These are phyloP conservation scores for Pseudotsuga menziesii DNA, from an alignment of 75 land plant species.

Conservation along the genomic window DNA sequence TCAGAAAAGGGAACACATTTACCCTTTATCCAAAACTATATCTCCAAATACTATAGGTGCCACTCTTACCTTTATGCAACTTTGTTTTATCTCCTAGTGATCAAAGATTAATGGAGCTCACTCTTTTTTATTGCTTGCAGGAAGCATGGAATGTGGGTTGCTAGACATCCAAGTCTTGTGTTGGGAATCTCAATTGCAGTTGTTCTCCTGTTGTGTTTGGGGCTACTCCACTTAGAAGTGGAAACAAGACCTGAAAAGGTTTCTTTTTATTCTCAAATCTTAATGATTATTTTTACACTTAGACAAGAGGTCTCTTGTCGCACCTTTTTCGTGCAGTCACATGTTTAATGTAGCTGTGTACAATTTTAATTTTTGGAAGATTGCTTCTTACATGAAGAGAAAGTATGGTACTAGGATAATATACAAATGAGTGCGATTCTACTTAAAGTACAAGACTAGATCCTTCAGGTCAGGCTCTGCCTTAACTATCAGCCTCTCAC, in stretches of 20 bases:
- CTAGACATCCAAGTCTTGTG: conserved; percentile 62
- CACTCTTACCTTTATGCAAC: conserved; percentile 4
- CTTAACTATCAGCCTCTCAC: too few relatives aligned
- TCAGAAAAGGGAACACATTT: conserved; percentile 20
- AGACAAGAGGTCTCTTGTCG: background rate
- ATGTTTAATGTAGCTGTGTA: too few relatives aligned
- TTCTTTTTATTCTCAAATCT: conserved; percentile 1
- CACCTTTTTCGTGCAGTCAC: background rate
- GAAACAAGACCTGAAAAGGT: conserved; percentile 97
- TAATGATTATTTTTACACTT: background rate
- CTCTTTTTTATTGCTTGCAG: conserved; percentile 42
- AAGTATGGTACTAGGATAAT: too few relatives aligned
- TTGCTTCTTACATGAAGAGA: too few relatives aligned
- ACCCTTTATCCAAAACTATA: conserved; percentile 53
- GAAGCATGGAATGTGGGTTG: conserved; percentile 78
- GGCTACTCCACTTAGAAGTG: conserved; percentile 68
- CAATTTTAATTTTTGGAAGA: too few relatives aligned
- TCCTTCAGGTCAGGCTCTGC: background rate
- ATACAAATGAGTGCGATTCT: too few relatives aligned
- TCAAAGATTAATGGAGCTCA: background rate
- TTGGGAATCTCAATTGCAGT: conserved; percentile 49
- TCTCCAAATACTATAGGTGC: conserved; percentile 38
- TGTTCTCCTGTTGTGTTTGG: conserved; percentile 64
- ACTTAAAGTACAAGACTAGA: too few relatives aligned
- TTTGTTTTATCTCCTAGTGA: background rate